Evolutionary conservation across 345 rosid species (phyloP).

Genomic region (Bruguiera gymnorhiza): DNA sequence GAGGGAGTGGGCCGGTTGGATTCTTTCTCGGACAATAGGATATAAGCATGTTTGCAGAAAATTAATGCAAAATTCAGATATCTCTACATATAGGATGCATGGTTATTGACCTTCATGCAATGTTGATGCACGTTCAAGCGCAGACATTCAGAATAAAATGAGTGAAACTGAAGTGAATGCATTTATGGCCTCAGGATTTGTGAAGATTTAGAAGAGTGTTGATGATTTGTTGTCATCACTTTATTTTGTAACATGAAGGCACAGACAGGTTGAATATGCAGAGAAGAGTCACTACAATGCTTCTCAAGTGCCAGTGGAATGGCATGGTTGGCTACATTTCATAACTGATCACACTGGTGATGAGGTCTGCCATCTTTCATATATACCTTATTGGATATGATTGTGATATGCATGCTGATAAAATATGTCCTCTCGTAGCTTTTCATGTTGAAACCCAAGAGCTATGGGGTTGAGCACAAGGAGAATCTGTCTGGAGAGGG

Average conservation of each 20-base stretch:
- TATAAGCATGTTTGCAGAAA: too few species aligned
- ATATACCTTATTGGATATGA: neutral
- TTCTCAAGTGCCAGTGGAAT: constrained; percentile 95
- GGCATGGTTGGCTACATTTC: constrained; percentile 99
- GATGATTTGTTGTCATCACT: neutral
- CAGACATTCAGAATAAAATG: neutral
- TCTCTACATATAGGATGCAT: too few species aligned
- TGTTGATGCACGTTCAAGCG: too few species aligned
- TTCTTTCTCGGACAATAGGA: too few species aligned
- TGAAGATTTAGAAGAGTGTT: neutral
- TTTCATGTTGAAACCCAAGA: constrained; percentile 81
- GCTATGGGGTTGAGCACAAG: constrained; percentile 84
- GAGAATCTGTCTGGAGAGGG: constrained; percentile 94
- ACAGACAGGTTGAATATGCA: constrained; percentile 94
- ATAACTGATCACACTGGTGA: constrained; percentile 97
- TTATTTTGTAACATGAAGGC: constrained; percentile 34
- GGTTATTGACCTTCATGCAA: too few species aligned
- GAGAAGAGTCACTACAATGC: constrained; percentile 81
- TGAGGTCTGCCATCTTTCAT: constrained; percentile 45
- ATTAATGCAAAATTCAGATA: too few species aligned
- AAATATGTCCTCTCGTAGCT: constrained; percentile 49
- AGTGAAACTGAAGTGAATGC: neutral
- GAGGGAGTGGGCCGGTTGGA: too few species aligned
- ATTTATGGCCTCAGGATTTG: neutral
- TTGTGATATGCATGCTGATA: neutral